phyloP scores from a whole-genome alignment of 352 stramenopile genomes.

The Phytophthora pisi region DNA sequence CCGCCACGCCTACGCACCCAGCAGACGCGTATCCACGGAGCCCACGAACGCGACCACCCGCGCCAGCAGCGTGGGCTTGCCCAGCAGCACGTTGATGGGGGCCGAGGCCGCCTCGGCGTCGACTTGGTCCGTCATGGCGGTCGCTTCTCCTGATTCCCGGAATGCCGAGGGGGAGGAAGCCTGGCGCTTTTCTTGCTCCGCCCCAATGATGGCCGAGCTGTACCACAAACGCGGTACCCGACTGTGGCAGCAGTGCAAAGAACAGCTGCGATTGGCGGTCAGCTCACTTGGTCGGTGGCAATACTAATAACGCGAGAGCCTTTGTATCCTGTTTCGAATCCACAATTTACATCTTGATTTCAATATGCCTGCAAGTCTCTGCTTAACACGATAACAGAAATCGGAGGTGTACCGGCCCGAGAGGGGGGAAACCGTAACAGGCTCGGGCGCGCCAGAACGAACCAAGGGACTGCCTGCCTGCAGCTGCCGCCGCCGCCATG shows the following conservation, averaged over 20 bases:
- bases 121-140: slow-evolving; percentile 35
- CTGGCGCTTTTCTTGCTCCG: slow-evolving; percentile 35
- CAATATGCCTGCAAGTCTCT: background rate
- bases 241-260: slow-evolving; percentile 10
- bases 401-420: slow-evolving; percentile 5
- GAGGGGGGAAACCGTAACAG: slow-evolving; percentile 23
- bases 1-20: slow-evolving; percentile 44
- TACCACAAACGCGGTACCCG: slow-evolving; percentile 1
- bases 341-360: background rate
- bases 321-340: background rate
- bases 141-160: slow-evolving; percentile 35
- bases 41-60: slow-evolving; percentile 69
- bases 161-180: slow-evolving; percentile 32
- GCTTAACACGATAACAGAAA: slow-evolving; percentile 21
- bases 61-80: slow-evolving; percentile 62
- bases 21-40: slow-evolving; percentile 52
- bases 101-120: slow-evolving; percentile 19
- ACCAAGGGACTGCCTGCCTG: slow-evolving; percentile 12
- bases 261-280: slow-evolving; percentile 3
- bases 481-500: slow-evolving; percentile 42
- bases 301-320: background rate
- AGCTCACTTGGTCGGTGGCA: background rate
- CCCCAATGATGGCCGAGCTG: slow-evolving; percentile 3
- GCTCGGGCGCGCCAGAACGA: slow-evolving; percentile 28
- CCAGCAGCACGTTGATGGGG: slow-evolving; percentile 52